Conservation (phyloP, 2,329 filamentous ascomycete genomes). For the Ophiosphaerella narmari region DNA sequence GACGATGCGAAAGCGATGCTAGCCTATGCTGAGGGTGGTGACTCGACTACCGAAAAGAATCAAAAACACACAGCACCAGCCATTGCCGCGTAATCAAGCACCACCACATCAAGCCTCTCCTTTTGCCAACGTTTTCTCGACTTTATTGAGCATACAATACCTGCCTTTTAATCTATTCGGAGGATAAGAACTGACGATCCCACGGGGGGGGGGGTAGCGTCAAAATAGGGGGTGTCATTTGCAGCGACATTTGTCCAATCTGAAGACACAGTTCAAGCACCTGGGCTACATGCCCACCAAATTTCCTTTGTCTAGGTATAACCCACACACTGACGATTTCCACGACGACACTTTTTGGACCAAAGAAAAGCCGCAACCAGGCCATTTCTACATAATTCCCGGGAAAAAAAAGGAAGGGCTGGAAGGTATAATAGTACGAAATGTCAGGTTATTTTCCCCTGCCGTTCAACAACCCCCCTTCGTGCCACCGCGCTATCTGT, state of each 20-base stretch:
- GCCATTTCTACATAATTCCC: too few species aligned
- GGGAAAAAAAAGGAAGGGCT: too few species aligned
- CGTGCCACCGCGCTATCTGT: background rate
- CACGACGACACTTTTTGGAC: background rate
- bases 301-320: background rate
- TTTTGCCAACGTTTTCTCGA: too few species aligned
- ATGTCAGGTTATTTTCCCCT: background rate
- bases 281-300: conserved; percentile 3
- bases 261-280: background rate
- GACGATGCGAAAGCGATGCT: conserved; percentile 43
- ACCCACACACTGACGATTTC: background rate
- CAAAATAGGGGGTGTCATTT: background rate
- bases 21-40: conserved; percentile 36
- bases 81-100: background rate
- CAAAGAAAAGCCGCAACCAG: too few species aligned
- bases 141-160: conserved; percentile 1
- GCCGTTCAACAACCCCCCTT: background rate
- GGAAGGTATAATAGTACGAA: background rate
- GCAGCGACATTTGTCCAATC: background rate
- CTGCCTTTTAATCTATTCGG: background rate
- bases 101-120: too few species aligned
- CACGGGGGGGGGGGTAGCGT: too few species aligned
- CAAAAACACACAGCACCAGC: conserved; percentile 9
- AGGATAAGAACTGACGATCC: too few species aligned
- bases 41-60: conserved; percentile 8